These are phyloP conservation scores for Pseudogymnoascus sp. DNA, from an alignment of 2,329 filamentous ascomycete species.

Conservation along the genomic window DNA sequence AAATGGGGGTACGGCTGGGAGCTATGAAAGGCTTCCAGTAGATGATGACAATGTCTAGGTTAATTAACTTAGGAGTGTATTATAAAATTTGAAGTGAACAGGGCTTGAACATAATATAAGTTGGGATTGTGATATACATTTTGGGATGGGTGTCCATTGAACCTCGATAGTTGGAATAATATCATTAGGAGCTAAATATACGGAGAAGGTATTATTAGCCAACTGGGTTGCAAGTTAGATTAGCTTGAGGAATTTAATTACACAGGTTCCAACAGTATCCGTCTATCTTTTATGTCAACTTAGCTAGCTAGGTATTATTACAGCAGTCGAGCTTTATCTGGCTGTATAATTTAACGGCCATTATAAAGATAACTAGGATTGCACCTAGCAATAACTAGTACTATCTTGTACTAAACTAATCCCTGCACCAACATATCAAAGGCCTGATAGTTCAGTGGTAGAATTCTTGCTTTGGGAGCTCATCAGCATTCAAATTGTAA, in stretches of 20 bases:
- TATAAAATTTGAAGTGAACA: neutral
- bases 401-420: neutral
- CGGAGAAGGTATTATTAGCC: neutral
- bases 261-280: too few relatives aligned
- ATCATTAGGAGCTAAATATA: neutral
- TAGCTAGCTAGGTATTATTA: neutral
- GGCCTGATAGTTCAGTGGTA: conserved; percentile 3
- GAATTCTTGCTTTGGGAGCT: conserved; percentile 1
- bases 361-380: neutral
- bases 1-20: conserved; percentile 23
- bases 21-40: conserved; percentile 14
- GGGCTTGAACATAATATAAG: neutral
- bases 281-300: neutral
- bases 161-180: neutral
- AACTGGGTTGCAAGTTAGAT: neutral
- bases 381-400: neutral
- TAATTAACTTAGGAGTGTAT: neutral
- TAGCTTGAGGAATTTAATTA: too few relatives aligned
- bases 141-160: neutral
- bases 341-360: neutral
- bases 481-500: neutral
- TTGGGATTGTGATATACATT: neutral
- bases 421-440: neutral
- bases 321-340: neutral
- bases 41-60: conserved; percentile 12